These are phyloP conservation scores for Mycena alexandri DNA, from an alignment of 768 basidiomycete species.

Conservation along the genomic window DNA sequence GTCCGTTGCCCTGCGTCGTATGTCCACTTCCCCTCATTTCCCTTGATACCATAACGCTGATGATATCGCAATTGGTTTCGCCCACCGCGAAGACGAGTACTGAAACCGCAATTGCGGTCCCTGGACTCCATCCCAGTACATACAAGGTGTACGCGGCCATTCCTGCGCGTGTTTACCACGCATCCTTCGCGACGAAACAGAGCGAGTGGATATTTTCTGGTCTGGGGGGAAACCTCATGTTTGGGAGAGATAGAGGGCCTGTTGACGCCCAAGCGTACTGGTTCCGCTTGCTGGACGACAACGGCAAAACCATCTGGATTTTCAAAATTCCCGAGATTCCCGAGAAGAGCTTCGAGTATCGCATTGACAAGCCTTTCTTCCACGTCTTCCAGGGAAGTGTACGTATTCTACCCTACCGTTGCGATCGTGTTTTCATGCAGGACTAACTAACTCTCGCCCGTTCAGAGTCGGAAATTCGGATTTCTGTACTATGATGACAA, in stretches of 20 bases:
- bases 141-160: conserved; percentile 68
- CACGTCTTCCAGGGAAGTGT: conserved; percentile 91
- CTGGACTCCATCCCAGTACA: conserved; percentile 52
- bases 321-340: conserved; percentile 74
- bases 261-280: conserved; percentile 44
- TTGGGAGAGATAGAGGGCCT: conserved; percentile 58
- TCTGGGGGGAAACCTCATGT: conserved; percentile 70
- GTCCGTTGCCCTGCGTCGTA: conserved; percentile 28
- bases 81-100: conserved; percentile 15
- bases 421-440: conserved; percentile 42
- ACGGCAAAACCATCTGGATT: conserved; percentile 73
- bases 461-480: conserved; percentile 62
- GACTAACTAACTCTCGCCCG: conserved; percentile 52
- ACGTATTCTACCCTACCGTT: conserved; percentile 48
- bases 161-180: conserved; percentile 72
- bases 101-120: conserved; percentile 34
- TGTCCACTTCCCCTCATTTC: conserved; percentile 32
- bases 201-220: conserved; percentile 72
- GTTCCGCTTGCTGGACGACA: conserved; percentile 33
- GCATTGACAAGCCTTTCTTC: conserved; percentile 91
- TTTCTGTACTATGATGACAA: conserved; percentile 65
- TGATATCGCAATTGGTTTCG: conserved; percentile 36
- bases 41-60: conserved; percentile 26
- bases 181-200: conserved; percentile 55
- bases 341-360: conserved; percentile 70